Evolutionary conservation across 805 yeast genomes (phyloP).

Genomic region (Lipomyces orientalis): DNA sequence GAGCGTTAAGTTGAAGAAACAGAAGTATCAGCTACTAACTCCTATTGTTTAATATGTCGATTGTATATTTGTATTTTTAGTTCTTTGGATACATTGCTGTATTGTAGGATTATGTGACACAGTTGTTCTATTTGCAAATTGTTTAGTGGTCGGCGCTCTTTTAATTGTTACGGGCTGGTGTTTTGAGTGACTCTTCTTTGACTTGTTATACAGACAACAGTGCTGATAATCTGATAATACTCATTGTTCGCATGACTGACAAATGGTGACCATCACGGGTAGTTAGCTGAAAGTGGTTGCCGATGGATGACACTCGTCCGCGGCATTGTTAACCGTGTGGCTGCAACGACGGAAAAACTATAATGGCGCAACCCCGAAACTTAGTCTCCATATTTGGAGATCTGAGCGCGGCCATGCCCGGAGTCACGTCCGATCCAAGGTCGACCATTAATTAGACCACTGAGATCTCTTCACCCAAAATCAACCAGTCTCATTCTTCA

Average conservation of each 20-base stretch:
- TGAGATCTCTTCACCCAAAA: not conserved
- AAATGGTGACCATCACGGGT: too few relatives aligned
- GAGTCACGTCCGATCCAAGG: not conserved
- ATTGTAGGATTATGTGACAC: not conserved
- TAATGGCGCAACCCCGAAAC: not conserved
- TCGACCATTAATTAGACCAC: not conserved
- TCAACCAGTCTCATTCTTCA: not conserved
- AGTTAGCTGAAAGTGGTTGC: too few relatives aligned
- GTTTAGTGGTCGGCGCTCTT: not conserved
- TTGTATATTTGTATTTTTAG: not conserved
- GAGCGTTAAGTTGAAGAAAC: constrained; percentile 30
- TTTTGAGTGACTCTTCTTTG: not conserved
- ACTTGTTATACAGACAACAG: not conserved
- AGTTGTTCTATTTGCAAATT: not conserved
- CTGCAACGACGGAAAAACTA: not conserved
- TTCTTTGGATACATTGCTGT: not conserved
- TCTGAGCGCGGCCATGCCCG: not conserved
- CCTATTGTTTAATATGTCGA: not conserved
- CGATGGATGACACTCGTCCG: not conserved
- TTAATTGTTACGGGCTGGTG: not conserved
- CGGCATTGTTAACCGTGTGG: not conserved
- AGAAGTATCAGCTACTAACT: not conserved
- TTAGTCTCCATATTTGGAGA: not conserved
- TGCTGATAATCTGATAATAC: too few relatives aligned
- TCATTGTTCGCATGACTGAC: too few relatives aligned